Conservation (phyloP, 2,329 filamentous ascomycete species). For the Diaporthe vaccinii region DNA sequence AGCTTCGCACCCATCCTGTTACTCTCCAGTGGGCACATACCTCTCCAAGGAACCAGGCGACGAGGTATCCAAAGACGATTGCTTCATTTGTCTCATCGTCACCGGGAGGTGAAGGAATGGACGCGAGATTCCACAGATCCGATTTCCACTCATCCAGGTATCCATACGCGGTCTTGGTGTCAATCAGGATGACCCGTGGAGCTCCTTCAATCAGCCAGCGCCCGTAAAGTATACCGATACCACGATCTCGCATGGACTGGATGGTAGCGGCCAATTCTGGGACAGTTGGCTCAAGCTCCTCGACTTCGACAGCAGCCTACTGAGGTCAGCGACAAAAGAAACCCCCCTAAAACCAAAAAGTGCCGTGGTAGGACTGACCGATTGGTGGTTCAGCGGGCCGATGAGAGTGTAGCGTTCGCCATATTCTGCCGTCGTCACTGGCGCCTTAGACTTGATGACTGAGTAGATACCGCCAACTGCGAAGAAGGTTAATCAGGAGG, state of each 20-base stretch:
- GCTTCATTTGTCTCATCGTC: conserved; percentile 98
- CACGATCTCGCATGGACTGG: conserved; percentile 91
- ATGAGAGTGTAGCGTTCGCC: conserved; percentile 96
- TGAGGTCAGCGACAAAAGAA: conserved; percentile 42
- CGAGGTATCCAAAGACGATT: conserved; percentile 96
- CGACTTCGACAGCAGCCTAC: conserved; percentile 96
- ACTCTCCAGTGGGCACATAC: conserved; percentile 62
- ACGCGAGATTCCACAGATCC: conserved; percentile 92
- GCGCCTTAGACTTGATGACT: conserved; percentile 98
- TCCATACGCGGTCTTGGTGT: conserved; percentile 92
- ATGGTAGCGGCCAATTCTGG: conserved; percentile 86
- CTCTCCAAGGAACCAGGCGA: conserved; percentile 98
- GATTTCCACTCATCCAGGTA: conserved; percentile 97
- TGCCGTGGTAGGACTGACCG: conserved; percentile 67
- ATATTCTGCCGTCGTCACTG: conserved; percentile 98
- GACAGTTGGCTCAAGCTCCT: conserved; percentile 88
- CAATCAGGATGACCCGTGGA: conserved; percentile 91
- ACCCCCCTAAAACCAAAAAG: neutral
- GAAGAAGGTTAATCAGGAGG: conserved; percentile 44
- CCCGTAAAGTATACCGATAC: conserved; percentile 91
- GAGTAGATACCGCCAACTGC: conserved; percentile 98
- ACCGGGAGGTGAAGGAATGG: conserved; percentile 91
- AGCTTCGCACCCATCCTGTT: conserved; percentile 41
- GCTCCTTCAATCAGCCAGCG: conserved; percentile 98
- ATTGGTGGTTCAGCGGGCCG: conserved; percentile 91